Evolutionary conservation across 1,284 basidiomycete genomes (phyloP), one percentile per base, ranked within the genome.

Genomic region (Ceratobasidium papillatum): DNA sequence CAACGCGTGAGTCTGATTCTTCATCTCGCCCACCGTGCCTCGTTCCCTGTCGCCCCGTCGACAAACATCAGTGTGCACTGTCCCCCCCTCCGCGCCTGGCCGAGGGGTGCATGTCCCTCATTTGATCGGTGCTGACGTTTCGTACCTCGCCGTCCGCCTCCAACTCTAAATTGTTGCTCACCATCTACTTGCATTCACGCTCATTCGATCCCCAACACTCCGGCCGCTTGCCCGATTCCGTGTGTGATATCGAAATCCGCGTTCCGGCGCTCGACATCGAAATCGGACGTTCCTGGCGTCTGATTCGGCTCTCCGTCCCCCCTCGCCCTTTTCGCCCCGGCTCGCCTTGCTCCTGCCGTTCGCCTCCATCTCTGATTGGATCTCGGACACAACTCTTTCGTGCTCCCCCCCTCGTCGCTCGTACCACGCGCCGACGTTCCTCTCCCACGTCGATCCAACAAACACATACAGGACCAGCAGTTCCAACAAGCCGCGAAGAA

Each of bases 41-140:
- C 32, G 56, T 59, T 54, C 22, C 25, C 12, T 25, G 22, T 27
- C n/a, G n/a, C n/a, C n/a, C n/a, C n/a, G n/a, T n/a, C n/a, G n/a
- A n/a, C n/a, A n/a, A n/a, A n/a, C n/a, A n/a, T n/a, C n/a, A n/a
- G n/a, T n/a, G n/a, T n/a, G n/a, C n/a, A n/a, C n/a, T n/a, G n/a
- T n/a, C n/a, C n/a, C n/a, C n/a, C 32, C 58, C 41, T 34, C 17
- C 27, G 32, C n/a, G 17, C 27, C 19, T 7, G 34, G 25, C 52
- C 11, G 51, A 11, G 11, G 32, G 32, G 34, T 45, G 59, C 41
- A n/a, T 62, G 34, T 62, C n/a, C 59, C 59, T 62, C 59, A 45
- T 62, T 38, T 62, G 59, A 62, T 62, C 59, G 59, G 59, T 62
- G 59, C 59, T 62, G 59, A 43, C 59, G 36, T 62, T 62, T 47